These are phyloP conservation scores for Scheffersomyces stipitis DNA, from an alignment of 805 yeast genomes.

Conservation along the genomic window DNA sequence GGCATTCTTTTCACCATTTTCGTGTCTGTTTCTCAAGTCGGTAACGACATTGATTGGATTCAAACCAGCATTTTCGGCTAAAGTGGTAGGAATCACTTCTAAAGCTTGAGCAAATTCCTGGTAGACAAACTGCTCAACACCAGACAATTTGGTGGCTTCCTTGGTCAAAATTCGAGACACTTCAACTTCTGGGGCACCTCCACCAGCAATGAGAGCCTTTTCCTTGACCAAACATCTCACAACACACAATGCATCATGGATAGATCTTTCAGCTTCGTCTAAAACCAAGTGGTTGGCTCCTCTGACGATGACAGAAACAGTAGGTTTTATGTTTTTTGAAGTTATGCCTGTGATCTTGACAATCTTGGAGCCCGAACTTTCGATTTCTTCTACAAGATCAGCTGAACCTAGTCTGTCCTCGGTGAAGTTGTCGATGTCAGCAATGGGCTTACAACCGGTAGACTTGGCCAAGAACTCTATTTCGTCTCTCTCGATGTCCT, in stretches of 20 bases:
- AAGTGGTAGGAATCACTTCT: constrained; percentile 89
- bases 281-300: constrained; percentile 90
- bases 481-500: constrained; percentile 95
- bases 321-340: constrained; percentile 53
- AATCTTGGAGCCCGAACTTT: constrained; percentile 84
- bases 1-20: constrained; percentile 86
- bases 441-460: constrained; percentile 92
- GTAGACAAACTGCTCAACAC: constrained; percentile 89
- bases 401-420: constrained; percentile 93
- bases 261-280: constrained; percentile 95
- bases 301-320: constrained; percentile 88
- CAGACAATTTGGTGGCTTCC: constrained; percentile 72
- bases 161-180: constrained; percentile 70
- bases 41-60: constrained; percentile 90
- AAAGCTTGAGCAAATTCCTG: constrained; percentile 89
- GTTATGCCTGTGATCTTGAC: constrained; percentile 81
- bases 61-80: constrained; percentile 94
- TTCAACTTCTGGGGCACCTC: constrained; percentile 97
- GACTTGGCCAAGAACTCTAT: constrained; percentile 84
- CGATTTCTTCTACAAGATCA: constrained; percentile 88
- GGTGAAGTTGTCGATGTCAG: constrained; percentile 89
- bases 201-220: constrained; percentile 92
- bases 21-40: constrained; percentile 88
- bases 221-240: constrained; percentile 84
- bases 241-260: constrained; percentile 97